A percentile compares a stretch with the other conserved stretches of the same genome.
These are phyloP conservation scores for Hygrocybe coccinea DNA, from an alignment of 768 basidiomycete species.

Conservation along the genomic window DNA sequence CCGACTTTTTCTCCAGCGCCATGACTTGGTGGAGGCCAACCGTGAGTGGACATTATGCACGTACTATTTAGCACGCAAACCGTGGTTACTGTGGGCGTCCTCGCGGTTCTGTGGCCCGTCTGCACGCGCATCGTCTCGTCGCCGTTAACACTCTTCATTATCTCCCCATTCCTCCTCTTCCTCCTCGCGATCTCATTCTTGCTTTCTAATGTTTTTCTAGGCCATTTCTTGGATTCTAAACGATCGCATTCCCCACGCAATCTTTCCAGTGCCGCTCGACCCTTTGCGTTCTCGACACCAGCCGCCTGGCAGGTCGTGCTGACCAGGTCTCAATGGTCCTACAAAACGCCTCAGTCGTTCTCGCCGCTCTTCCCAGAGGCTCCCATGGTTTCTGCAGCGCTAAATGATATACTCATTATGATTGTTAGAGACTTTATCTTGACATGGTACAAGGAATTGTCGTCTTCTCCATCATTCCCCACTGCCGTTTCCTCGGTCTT, in stretches of 20 bases:
- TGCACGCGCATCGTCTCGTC: constrained; percentile 57
- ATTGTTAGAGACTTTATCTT: constrained; percentile 83
- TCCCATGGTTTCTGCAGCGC: constrained; percentile 58
- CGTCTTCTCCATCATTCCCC: constrained; percentile 85
- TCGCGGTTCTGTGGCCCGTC: constrained; percentile 55
- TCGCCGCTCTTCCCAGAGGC: constrained; percentile 62
- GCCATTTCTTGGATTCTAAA: constrained; percentile 52
- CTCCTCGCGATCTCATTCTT: constrained; percentile 49
- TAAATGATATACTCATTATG: constrained; percentile 78
- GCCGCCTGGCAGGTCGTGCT: constrained; percentile 92
- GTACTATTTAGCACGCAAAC: constrained; percentile 36
- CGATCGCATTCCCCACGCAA: constrained; percentile 28
- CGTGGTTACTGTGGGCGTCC: constrained; percentile 52
- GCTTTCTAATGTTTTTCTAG: constrained; percentile 50
- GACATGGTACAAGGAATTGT: constrained; percentile 84
- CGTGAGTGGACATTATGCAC: not conserved
- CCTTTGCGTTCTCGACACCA: constrained; percentile 83
- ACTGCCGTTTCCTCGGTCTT: constrained; percentile 73
- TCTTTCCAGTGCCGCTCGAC: constrained; percentile 58
- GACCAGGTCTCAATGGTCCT: constrained; percentile 87
- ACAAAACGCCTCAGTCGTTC: constrained; percentile 60
- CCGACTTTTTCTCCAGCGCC: not conserved
- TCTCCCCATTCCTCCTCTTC: constrained; percentile 56
- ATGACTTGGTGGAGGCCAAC: not conserved
- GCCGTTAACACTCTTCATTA: constrained; percentile 56